phyloP scores from a whole-genome alignment of 257 asterid species.

The Nicotiana attenuata region DNA sequence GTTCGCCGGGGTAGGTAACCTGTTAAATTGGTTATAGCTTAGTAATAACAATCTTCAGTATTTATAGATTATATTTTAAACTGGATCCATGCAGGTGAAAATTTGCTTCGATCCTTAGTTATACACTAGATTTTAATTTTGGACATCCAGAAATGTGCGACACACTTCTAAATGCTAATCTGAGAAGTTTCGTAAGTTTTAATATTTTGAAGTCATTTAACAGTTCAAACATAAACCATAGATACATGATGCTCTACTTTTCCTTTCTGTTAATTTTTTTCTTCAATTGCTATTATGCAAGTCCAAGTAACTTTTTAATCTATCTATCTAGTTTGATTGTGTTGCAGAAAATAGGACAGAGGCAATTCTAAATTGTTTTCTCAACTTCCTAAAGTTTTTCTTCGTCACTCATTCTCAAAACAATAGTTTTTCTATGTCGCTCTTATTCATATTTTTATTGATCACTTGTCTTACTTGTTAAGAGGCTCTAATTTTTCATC shows the following conservation, averaged over 20 bases:
- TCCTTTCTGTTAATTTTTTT: not conserved
- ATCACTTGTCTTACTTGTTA: not conserved
- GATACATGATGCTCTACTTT: not conserved
- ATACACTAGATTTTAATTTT: not conserved
- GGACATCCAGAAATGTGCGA: not conserved
- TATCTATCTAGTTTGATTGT: not conserved
- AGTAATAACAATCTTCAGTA: not conserved
- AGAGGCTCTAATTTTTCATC: not conserved
- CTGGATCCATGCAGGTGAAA: not conserved
- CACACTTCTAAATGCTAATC: not conserved
- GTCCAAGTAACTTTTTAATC: not conserved
- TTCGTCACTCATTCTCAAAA: not conserved
- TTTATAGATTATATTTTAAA: not conserved
- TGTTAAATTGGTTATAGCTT: not conserved
- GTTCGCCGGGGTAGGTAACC: constrained; percentile 46
- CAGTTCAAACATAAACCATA: not conserved
- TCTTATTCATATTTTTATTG: not conserved
- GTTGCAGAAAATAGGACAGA: not conserved
- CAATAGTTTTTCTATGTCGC: not conserved
- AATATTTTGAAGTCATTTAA: not conserved
- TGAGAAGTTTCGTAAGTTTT: not conserved
- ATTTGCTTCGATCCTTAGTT: not conserved
- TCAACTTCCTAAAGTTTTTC: not conserved
- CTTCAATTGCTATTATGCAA: not conserved
- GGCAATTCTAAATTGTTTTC: not conserved